phyloP scores from a whole-genome alignment of 768 basidiomycete species.

The Kwoniella botswanensis region DNA sequence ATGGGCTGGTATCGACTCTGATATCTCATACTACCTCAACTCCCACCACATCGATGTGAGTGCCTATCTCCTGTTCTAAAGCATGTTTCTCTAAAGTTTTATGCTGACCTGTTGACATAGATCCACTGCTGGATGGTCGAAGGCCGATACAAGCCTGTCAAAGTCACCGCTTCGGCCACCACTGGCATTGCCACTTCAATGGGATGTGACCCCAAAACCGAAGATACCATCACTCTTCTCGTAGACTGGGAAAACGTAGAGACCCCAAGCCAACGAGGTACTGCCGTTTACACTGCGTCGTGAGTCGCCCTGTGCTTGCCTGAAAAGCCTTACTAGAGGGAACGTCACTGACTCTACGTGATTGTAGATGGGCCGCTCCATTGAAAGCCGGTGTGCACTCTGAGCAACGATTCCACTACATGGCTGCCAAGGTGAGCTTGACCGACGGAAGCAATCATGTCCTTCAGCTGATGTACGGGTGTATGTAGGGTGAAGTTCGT shows the following conservation, averaged over 20 bases:
- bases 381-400: conserved; percentile 84
- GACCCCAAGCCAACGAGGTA: conserved; percentile 76
- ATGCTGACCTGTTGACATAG: conserved; percentile 63
- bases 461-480: conserved; percentile 13
- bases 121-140: conserved; percentile 63
- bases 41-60: conserved; percentile 79
- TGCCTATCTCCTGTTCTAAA: not conserved
- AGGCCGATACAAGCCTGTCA: conserved; percentile 57
- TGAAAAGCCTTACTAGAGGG: no score
- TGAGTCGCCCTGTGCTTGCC: not conserved
- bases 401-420: conserved; percentile 92
- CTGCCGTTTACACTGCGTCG: conserved; percentile 83
- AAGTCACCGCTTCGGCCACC: conserved; percentile 87
- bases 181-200: conserved; percentile 83
- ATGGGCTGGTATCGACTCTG: conserved; percentile 93
- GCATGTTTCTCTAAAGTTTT: no score
- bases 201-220: conserved; percentile 74
- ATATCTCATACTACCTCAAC: conserved; percentile 93
- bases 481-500: conserved; percentile 77
- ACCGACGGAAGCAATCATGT: no score
- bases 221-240: conserved; percentile 92
- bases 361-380: conserved; percentile 82
- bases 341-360: not conserved
- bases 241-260: conserved; percentile 89
- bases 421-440: conserved; percentile 76